phyloP scores from a whole-genome alignment of 1,139 yeast species.

The Suhomyces chickasaworum region DNA sequence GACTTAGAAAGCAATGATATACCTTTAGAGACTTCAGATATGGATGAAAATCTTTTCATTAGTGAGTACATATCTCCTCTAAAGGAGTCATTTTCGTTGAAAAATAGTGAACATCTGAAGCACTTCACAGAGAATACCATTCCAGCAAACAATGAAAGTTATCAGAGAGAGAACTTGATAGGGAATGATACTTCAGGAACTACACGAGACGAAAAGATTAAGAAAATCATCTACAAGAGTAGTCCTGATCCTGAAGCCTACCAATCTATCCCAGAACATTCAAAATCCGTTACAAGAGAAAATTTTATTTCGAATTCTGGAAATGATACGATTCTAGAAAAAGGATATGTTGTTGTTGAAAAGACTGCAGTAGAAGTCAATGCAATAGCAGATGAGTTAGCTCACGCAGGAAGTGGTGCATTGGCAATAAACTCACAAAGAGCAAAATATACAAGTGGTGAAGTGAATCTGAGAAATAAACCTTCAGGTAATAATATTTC shows the following conservation, averaged over 20 bases:
- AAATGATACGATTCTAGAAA: slow-evolving; percentile 58
- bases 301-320: not conserved
- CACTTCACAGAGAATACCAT: slow-evolving; percentile 10
- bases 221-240: slow-evolving; percentile 42
- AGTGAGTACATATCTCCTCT: slow-evolving; percentile 69
- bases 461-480: slow-evolving; percentile 6
- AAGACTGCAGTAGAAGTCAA: slow-evolving; percentile 93
- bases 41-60: slow-evolving; percentile 78
- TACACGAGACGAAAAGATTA: slow-evolving; percentile 48
- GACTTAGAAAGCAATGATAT: slow-evolving; percentile 51
- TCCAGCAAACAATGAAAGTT: not conserved
- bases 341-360: slow-evolving; percentile 92
- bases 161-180: not conserved
- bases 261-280: not conserved
- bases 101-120: not conserved
- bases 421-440: slow-evolving; percentile 39
- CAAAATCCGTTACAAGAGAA: not conserved
- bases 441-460: slow-evolving; percentile 21
- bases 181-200: not conserved
- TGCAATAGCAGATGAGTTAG: slow-evolving; percentile 90
- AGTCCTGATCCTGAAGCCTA: slow-evolving; percentile 43
- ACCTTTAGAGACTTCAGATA: slow-evolving; percentile 67
- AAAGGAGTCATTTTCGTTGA: not conserved
- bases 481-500: slow-evolving; percentile 29
- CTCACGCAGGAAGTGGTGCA: slow-evolving; percentile 63